Base-by-base conservation (phyloP, 805 yeast species). In the Wickerhamomyces rabaulensis region DNA sequence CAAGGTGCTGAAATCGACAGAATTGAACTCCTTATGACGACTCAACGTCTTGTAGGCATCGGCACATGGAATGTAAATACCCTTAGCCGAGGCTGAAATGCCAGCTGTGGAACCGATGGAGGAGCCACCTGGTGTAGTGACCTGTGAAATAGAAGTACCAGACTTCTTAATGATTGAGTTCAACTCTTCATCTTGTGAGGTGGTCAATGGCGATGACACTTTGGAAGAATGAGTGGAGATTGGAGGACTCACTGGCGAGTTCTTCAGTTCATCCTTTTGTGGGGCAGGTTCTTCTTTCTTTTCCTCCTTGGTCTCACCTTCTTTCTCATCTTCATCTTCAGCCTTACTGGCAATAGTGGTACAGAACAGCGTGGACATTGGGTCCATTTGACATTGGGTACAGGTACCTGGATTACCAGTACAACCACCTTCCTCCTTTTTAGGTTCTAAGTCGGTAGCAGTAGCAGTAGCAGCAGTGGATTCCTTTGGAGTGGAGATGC, bases 381-480 rank as follows among this genome's bases (percentile, higher is more conserved):
- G 96, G 64, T 90, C 96, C 41, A 68, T 63, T 59, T 84, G 95
- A 65, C 97, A 89, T 65, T 84, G 91, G 7, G 68, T 65, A 62
- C 97, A 89, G 4, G 90, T 80, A 3, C 96, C 96, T 10, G 97
- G 97, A 57, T 87, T 80, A 1, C 95, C 95, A 0, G 92, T 84
- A 64, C 95, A 88, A 10, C 78, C 82, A 27, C 51, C 50, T 37
- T 45, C 44, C 37, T 51, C 17, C 43, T 42, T 16, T 5, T 29
- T 20, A 26, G 40, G 40, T 9, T 27, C 40, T 17, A 22, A 21
- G 23, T 38, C 46, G 23, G 53, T 41, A 4, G 42, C n/a, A 21
- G 29, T 22, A 26, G 39, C 46, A 26, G 53, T 41, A 4, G 42
- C n/a, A 21, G 23, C 49, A 21, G 23, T 17, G 10, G 42, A 25